Evolutionary conservation across 1,284 basidiomycete genomes (phyloP), one percentile per base, ranked within the genome.

Genomic region (Schizophyllum amplum): DNA sequence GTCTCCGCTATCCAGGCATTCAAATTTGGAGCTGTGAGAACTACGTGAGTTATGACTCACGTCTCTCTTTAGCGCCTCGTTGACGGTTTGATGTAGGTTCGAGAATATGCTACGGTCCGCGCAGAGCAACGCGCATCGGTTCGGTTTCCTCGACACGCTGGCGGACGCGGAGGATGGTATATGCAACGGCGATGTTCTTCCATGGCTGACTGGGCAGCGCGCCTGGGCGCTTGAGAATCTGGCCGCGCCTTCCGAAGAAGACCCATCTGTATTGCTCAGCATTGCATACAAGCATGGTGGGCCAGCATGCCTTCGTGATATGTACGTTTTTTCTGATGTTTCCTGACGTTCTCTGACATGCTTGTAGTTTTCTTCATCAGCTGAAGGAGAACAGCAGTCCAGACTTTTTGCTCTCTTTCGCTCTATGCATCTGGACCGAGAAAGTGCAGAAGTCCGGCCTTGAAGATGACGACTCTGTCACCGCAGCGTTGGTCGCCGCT

Each of bases 161-260:
- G 4, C 3, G 17, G 33, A 9, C 13, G 17, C 33, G 33, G 13
- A 13, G 2, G 13, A 2, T 42, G 27, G 27, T 13, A 6, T 33
- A 33, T 6, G 27, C 4, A n/a, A 5, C 9, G 42, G 25, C 17
- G 55, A 48, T n/a, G 51, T 52, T 11, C 52, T 26, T 24, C 24
- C 33, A 4, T 52, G 51, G 51, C 21, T 57, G 24, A 51, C 56
- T 20, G 51, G 52, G 53, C 51, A 53, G 22, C 56, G 56, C 17
- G 46, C 52, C 42, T 52, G 22, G 47, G 52, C 50, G n/a, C 33
- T 53, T 47, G 53, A 52, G 17, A 47, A 46, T 13, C n/a, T 57
- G 56, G 53, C 33, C 5, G 49, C 47, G n/a, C 51, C 51, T 6
- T 26, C 22, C 4, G 5, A 17, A 5, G 56, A 52, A 5, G 51